Conservation (phyloP, 768 basidiomycete genomes). For the Phylloporus sp. region DNA sequence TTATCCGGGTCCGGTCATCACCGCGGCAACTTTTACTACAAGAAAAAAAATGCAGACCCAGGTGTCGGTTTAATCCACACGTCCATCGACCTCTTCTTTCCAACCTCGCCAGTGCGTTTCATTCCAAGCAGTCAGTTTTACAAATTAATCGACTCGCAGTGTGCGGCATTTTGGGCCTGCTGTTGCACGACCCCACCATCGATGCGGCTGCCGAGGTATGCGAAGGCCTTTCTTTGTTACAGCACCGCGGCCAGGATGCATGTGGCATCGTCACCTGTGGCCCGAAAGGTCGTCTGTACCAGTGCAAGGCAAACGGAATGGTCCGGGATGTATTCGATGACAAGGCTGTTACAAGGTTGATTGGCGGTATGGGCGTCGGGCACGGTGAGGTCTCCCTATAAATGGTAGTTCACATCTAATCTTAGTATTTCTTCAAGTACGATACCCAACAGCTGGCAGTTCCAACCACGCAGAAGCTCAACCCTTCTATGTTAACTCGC, state of each 20-base stretch:
- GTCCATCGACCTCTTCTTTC: neutral
- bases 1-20: too few relatives aligned
- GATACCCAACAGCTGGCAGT: conserved; percentile 97
- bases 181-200: conserved; percentile 70
- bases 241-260: conserved; percentile 97
- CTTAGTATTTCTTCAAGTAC: conserved; percentile 47
- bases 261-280: conserved; percentile 97
- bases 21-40: too few relatives aligned
- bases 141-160: conserved; percentile 36
- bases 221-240: conserved; percentile 91
- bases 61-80: conserved; percentile 9
- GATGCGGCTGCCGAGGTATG: conserved; percentile 84
- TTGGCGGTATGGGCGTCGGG: conserved; percentile 96
- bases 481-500: conserved; percentile 99
- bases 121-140: neutral
- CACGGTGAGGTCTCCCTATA: conserved; percentile 59
- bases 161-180: conserved; percentile 91
- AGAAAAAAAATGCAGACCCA: conserved; percentile 10
- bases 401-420: conserved; percentile 6
- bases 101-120: conserved; percentile 27
- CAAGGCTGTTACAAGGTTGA: conserved; percentile 64
- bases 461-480: conserved; percentile 97
- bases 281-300: conserved; percentile 89
- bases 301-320: conserved; percentile 99
- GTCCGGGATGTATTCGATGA: conserved; percentile 94